These are phyloP conservation scores for Solanum hybrid DNA, from an alignment of 305 asterid species.

Conservation along the genomic window DNA sequence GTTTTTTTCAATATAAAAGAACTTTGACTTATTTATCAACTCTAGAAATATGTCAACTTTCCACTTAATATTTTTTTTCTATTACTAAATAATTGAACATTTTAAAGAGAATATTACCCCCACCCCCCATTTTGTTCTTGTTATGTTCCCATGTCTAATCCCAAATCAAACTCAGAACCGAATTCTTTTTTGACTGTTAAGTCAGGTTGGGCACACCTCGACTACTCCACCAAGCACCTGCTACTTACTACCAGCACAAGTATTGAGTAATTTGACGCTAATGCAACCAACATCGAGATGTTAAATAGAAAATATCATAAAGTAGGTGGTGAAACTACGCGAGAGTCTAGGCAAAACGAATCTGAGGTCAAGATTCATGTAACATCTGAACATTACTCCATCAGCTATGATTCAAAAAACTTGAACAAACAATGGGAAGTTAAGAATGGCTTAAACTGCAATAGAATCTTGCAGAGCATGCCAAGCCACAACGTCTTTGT, in stretches of 20 bases:
- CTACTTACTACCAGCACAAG: background rate
- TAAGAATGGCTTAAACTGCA: conserved; percentile 22
- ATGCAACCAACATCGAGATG: background rate
- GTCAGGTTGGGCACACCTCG: background rate
- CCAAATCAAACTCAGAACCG: background rate
- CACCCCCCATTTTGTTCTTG: background rate
- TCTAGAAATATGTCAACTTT: background rate
- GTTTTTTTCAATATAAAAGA: background rate
- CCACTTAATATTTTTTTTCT: background rate
- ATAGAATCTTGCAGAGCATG: conserved; percentile 42
- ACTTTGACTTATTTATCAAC: background rate
- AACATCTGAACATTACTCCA: background rate
- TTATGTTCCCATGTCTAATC: background rate
- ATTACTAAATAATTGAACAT: background rate
- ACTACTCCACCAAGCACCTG: background rate
- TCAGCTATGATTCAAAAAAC: background rate
- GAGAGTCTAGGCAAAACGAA: background rate
- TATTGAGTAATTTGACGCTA: background rate
- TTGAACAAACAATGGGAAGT: background rate
- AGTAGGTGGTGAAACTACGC: background rate
- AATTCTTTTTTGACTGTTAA: background rate
- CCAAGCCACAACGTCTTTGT: conserved; percentile 86
- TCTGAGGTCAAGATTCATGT: background rate
- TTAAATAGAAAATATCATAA: background rate
- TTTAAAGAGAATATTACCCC: background rate